These are phyloP conservation scores for Beauveria scarabaeidicola DNA, from an alignment of 2,329 filamentous ascomycete species.

Conservation along the genomic window DNA sequence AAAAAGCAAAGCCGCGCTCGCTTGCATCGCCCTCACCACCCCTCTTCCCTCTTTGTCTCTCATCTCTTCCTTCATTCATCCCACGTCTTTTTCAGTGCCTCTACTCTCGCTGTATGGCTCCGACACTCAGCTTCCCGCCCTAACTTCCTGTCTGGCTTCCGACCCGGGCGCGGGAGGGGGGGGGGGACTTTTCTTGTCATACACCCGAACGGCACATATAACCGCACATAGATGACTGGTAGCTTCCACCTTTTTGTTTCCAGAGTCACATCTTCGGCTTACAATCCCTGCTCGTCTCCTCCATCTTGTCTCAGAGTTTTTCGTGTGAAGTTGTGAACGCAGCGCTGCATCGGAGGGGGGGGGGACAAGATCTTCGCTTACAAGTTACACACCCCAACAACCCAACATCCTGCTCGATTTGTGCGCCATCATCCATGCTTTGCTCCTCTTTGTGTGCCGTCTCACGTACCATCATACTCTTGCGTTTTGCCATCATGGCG, in stretches of 20 bases:
- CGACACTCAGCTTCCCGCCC: background rate
- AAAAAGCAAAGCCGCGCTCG: background rate
- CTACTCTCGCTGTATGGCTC: background rate
- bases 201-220: background rate
- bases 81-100: no score
- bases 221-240: background rate
- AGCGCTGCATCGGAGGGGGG: background rate
- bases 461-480: background rate
- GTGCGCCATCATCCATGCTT: background rate
- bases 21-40: background rate
- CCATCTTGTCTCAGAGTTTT: background rate
- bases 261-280: background rate
- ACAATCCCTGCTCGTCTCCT: background rate
- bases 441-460: slow-evolving; percentile 15
- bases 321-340: no score
- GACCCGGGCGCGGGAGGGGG: no score
- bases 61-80: background rate
- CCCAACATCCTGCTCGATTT: no score
- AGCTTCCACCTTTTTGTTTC: background rate
- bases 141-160: no score
- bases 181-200: background rate
- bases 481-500: slow-evolving; percentile 34
- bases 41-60: background rate
- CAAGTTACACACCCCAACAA: background rate
- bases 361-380: background rate